Conservation (phyloP, 2,329 filamentous ascomycete species). For the Chaetomium globosum region DNA sequence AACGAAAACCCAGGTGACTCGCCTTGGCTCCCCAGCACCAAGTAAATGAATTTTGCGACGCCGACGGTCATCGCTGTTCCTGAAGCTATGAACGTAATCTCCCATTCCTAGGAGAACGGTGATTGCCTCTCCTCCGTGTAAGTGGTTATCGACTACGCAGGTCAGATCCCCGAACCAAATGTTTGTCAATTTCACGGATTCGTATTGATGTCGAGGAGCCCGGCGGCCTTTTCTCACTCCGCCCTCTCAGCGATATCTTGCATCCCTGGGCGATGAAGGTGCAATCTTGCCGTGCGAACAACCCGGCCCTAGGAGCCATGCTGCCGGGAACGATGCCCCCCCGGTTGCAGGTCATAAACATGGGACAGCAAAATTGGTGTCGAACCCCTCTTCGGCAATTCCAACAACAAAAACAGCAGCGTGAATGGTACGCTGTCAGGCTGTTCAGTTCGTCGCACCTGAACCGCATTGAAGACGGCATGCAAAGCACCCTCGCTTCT, state of each 20-base stretch:
- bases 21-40: neutral
- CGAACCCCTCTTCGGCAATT: constrained; percentile 11
- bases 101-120: neutral
- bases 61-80: neutral
- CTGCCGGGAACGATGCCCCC: constrained; percentile 1
- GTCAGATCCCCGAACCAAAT: neutral
- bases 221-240: neutral
- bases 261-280: neutral
- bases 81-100: neutral
- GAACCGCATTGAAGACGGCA: constrained; percentile 15
- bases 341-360: neutral
- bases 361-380: neutral
- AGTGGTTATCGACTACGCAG: neutral
- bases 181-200: neutral
- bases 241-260: neutral
- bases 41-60: neutral
- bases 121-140: neutral
- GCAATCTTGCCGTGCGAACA: neutral
- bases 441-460: neutral
- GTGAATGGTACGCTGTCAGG: constrained; percentile 10
- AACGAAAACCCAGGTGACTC: neutral
- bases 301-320: constrained; percentile 1
- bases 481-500: constrained; percentile 21
- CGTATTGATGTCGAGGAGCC: neutral
- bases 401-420: constrained; percentile 16